Base-by-base conservation (phyloP, 2,329 filamentous ascomycete genomes). In the Tolypocladium endophyticum region DNA sequence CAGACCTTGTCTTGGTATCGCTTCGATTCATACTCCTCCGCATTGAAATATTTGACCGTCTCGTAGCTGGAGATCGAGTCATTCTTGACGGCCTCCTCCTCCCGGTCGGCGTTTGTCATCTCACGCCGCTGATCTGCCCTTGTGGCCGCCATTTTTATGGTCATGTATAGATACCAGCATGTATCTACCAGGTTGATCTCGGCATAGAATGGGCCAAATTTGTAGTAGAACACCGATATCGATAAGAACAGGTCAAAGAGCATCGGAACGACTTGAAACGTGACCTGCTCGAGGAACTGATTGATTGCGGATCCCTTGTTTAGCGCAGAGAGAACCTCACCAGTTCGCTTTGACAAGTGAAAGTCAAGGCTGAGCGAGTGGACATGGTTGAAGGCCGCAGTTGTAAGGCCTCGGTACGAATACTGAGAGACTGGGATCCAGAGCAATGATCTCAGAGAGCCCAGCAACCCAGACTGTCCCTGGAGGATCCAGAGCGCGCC, bases 51-150 rank as follows among this genome's bases (percentile, higher is more conserved):
- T 71, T 93, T 94, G 70, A 93, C 90, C 2, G 89, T 93, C 76
- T 99, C 94, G 72, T 97, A 99, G n/a, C 92, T 96, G 63, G 94
- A 92, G 78, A 99, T 94, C 0, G 94, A 97, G 73, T 99, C 94
- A 71, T 97, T 97, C 76, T 97, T 97, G 66, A 97, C 92, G 8
- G 94, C 94, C 73, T 97, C 93, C 74, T 97, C 92, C 74, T 97
- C 92, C 63, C 94, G 84, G 66, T 94, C 92, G 18, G 92, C 90
- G 71, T 97, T 97, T 57, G 93, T 93, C 88, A 97, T 97, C 69
- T 93, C 85, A 62, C 94, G 85, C 67, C 94, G 86, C 68, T 96
- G 90, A 68, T 96, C 90, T 8, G 92, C 90, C 67, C 94, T 84
- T 78, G 92, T 96, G 62, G 93, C 89, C 20, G 94, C 93, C 88